Percentiles rank a stretch among this genome's conserved stretches.
phyloP scores from a whole-genome alignment of 768 basidiomycete species.

The Mycena amicta region DNA sequence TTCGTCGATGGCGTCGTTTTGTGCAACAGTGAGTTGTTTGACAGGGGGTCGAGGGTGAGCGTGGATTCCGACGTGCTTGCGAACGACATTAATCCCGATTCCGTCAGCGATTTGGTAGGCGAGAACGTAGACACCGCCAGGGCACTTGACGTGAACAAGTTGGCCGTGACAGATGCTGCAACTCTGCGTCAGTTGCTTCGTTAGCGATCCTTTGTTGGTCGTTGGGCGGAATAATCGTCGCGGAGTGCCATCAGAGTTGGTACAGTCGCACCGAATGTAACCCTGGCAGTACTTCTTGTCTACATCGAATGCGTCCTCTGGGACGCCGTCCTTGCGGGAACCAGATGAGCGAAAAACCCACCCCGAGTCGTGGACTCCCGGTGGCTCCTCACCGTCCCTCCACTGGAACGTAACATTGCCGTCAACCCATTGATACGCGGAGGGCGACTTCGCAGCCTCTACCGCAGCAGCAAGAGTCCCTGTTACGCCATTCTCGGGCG shows the following conservation, averaged over 20 bases:
- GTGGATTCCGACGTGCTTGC: neutral
- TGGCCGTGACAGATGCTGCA: conserved; percentile 1
- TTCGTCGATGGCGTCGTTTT: conserved; percentile 1
- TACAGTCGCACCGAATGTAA: neutral
- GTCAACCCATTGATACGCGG: too few relatives aligned
- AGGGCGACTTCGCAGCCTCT: too few relatives aligned
- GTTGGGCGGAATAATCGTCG: conserved; percentile 2
- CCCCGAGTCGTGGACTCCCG: neutral
- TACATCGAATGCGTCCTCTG: neutral
- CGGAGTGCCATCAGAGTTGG: neutral
- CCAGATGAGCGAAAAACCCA: conserved; percentile 9
- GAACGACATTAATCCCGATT: neutral
- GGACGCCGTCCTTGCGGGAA: neutral
- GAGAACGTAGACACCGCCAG: neutral
- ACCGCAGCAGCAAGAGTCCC: neutral
- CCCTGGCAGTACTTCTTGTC: conserved; percentile 5
- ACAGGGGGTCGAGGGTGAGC: conserved; percentile 2
- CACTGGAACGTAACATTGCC: conserved; percentile 7
- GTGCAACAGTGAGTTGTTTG: neutral
- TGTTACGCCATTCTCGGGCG: too few relatives aligned
- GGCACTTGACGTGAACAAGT: neutral
- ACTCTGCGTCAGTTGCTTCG: neutral
- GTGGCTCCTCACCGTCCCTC: neutral
- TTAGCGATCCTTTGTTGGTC: neutral
- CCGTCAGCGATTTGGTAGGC: neutral